Evolutionary conservation across 169 alveolate species (phyloP).

Genomic region (Plasmodium gaboni): DNA sequence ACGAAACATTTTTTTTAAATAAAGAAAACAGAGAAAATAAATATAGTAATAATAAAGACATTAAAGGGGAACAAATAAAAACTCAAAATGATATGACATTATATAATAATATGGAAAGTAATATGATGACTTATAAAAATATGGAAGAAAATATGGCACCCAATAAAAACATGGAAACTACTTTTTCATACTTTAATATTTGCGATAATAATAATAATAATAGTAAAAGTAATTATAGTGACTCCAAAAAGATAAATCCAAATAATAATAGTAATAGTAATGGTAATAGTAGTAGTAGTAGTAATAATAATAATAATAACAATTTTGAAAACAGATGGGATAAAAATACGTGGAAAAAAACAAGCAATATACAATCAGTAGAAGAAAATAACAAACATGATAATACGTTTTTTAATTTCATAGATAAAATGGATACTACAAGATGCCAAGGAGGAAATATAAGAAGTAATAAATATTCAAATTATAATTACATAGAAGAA

Average conservation of each 20-base stretch:
- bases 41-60: slow-evolving; percentile 11
- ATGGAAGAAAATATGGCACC: slow-evolving; percentile 13
- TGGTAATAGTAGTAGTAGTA: too few relatives aligned
- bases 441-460: background rate
- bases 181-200: slow-evolving; percentile 7
- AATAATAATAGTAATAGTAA: too few relatives aligned
- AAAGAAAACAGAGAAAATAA: slow-evolving; percentile 12
- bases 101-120: slow-evolving; percentile 21
- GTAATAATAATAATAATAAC: background rate
- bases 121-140: background rate
- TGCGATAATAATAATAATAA: slow-evolving; percentile 3
- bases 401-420: slow-evolving; percentile 19
- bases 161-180: slow-evolving; percentile 18
- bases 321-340: slow-evolving; percentile 18
- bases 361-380: slow-evolving; percentile 12
- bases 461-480: slow-evolving; percentile 3
- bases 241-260: background rate
- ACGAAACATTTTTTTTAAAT: background rate
- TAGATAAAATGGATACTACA: slow-evolving; percentile 17
- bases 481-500: slow-evolving; percentile 10
- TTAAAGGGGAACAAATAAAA: background rate
- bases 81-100: slow-evolving; percentile 16
- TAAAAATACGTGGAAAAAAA: slow-evolving; percentile 7
- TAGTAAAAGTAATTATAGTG: slow-evolving; percentile 6
- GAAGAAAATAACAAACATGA: slow-evolving; percentile 27